Evolutionary conservation across 2,329 filamentous ascomycete genomes (phyloP).

Genomic region (Dactylonectria macrodidyma): DNA sequence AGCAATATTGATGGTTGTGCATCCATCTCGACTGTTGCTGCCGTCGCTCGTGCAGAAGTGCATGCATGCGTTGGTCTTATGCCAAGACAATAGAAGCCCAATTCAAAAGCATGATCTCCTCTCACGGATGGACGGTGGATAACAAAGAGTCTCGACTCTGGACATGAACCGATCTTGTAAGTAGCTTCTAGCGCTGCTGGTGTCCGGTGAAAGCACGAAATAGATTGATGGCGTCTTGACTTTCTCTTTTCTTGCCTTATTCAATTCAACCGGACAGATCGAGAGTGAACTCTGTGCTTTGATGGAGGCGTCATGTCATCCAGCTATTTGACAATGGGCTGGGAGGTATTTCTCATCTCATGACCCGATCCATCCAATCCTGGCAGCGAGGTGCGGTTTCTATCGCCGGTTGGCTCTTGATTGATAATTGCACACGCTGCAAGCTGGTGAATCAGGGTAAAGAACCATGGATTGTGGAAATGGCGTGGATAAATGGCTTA

Average conservation of each 20-base stretch:
- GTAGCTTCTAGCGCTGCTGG: conserved; percentile 4
- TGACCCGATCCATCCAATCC: background rate
- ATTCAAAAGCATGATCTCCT: background rate
- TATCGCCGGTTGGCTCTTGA: background rate
- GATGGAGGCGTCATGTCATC: background rate
- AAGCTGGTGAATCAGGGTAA: background rate
- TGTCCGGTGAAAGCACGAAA: background rate
- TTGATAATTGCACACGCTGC: background rate
- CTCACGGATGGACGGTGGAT: background rate
- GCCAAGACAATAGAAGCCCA: background rate
- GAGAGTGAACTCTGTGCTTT: background rate
- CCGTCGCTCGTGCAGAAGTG: background rate
- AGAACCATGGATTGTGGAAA: background rate
- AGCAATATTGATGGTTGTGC: background rate
- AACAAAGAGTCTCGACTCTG: background rate
- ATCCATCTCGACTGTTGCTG: background rate
- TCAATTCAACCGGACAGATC: background rate
- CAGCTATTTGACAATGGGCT: background rate
- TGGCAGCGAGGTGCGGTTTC: background rate
- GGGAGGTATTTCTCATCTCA: background rate
- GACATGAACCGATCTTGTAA: background rate
- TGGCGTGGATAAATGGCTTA: background rate
- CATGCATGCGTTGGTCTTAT: background rate
- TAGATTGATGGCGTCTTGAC: background rate
- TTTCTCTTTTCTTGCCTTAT: no score